Evolutionary conservation across 306 rosid species (phyloP), one percentile per base, ranked within the genome.

Genomic region (Quercus wislizeni): DNA sequence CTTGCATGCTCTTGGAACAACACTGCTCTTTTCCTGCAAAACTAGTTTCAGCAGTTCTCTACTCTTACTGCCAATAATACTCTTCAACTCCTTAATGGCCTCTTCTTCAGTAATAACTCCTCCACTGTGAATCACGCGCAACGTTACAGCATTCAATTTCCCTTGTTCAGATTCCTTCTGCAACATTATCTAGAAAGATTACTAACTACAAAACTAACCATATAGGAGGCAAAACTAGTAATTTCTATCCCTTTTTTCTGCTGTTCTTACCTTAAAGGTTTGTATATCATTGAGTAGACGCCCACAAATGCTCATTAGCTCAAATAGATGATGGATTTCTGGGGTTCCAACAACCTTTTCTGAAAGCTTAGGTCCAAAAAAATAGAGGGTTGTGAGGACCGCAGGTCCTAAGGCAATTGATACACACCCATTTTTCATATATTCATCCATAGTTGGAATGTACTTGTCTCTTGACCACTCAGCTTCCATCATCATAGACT

Each of bases 151-250:
- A 82, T 91, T 95, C 69, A 95, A 13, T 83, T 95, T 95, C 76
- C 96, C 98, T 79, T 95, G 89, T 4, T 56, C 89, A 5, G 82
- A 90, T 83, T 95, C 99, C 78, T 92, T 89, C 99, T 94, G 86
- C 88, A 80, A 30, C 7, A 70, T 19, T 2, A 74, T 33, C 13
- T 2, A 12, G 2, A 49, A 49, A 10, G 12, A 65, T 83, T n/a
- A 79, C 27, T 18, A 33, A 67, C 72, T 33, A 25, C 14, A 35
- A 35, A 35, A 35, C 51, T 1, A 33, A 67, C 71, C 51, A 25
- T 6, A 67, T 31, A 0, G 6, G 41, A 67, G 19, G 71, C 19
- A n/a, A 67, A 17, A 18, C 19, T 67, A 8, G 14, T 33, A 33
- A 18, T 1, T 1, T 19, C 11, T 35, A 19, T n/a, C 18, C 6